Percentiles rank a stretch among this genome's conserved stretches.
Evolutionary conservation across 768 basidiomycete species (phyloP).

Genomic region (Boletus bicolor): DNA sequence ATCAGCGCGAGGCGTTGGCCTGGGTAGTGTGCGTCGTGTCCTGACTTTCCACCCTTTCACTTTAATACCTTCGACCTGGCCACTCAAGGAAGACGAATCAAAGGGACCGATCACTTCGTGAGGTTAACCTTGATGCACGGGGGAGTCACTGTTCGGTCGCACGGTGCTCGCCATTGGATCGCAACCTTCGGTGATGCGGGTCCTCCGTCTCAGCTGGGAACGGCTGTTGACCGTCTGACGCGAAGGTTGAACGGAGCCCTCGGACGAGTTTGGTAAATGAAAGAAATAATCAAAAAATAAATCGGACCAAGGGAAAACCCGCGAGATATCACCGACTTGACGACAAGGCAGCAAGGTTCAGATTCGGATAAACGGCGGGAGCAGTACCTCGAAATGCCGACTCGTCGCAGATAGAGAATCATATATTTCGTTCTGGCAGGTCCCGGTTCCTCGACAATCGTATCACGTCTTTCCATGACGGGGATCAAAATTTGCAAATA

Average conservation of each 20-base stretch:
- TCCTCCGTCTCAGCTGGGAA: constrained; percentile 17
- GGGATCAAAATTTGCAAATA: constrained; percentile 20
- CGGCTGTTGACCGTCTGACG: background rate
- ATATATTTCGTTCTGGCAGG: background rate
- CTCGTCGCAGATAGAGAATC: background rate
- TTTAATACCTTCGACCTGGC: constrained; percentile 11
- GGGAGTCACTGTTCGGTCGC: background rate
- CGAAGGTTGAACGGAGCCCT: constrained; percentile 18
- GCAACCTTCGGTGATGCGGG: constrained; percentile 23
- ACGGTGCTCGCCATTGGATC: constrained; percentile 2
- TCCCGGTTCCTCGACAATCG: constrained; percentile 10
- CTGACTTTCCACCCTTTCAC: background rate
- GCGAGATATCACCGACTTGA: constrained; percentile 9
- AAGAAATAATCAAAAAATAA: background rate
- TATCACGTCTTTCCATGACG: constrained; percentile 10
- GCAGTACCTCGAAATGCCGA: constrained; percentile 18
- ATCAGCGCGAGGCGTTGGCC: constrained; percentile 5
- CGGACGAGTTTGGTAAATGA: constrained; percentile 16
- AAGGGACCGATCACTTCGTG: constrained; percentile 7
- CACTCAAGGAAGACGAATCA: background rate
- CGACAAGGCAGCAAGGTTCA: background rate
- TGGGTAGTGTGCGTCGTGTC: background rate
- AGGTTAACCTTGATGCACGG: background rate
- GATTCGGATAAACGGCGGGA: background rate
- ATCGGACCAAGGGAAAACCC: background rate